Evolutionary conservation across 352 stramenopile genomes (phyloP).

Genomic region (Phytopythium kandeliae): DNA sequence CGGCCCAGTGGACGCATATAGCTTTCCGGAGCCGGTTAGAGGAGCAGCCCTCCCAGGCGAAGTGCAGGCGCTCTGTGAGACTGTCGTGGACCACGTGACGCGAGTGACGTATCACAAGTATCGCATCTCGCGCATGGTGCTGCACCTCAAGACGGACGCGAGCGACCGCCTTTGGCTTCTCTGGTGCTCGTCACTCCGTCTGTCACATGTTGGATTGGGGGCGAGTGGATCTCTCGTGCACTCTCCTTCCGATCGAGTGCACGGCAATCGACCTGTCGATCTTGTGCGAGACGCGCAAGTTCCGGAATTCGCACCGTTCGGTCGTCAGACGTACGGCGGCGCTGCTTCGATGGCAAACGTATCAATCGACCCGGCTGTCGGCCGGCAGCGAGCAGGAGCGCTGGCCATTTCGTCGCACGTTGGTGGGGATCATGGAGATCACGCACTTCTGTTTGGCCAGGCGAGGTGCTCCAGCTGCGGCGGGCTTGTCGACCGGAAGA

Average conservation of each 20-base stretch:
- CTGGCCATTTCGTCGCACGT: neutral
- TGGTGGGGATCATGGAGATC: neutral
- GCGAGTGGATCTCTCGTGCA: neutral
- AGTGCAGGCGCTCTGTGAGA: slow-evolving; percentile 90
- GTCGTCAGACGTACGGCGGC: neutral
- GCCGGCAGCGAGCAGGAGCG: slow-evolving; percentile 1
- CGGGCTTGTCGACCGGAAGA: slow-evolving; percentile 45
- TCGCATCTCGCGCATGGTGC: slow-evolving; percentile 91
- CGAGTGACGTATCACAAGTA: slow-evolving; percentile 90
- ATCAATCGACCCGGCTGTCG: too few species aligned
- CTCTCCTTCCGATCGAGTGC: slow-evolving; percentile 7
- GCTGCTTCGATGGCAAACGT: too few species aligned
- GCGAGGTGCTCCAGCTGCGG: slow-evolving; percentile 86
- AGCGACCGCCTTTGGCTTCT: slow-evolving; percentile 93
- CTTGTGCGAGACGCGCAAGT: slow-evolving; percentile 68
- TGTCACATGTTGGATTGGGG: slow-evolving; percentile 26
- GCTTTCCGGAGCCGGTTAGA: slow-evolving; percentile 80
- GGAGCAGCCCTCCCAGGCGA: slow-evolving; percentile 87
- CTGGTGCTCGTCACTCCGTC: slow-evolving; percentile 91
- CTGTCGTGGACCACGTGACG: slow-evolving; percentile 91
- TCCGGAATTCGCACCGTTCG: slow-evolving; percentile 36
- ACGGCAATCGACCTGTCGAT: slow-evolving; percentile 38
- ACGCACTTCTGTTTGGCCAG: slow-evolving; percentile 13
- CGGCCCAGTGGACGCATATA: slow-evolving; percentile 83
- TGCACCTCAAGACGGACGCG: slow-evolving; percentile 94